These are phyloP conservation scores for Raddia guianensis DNA, from an alignment of 176 grass and related monocot species.

Conservation along the genomic window DNA sequence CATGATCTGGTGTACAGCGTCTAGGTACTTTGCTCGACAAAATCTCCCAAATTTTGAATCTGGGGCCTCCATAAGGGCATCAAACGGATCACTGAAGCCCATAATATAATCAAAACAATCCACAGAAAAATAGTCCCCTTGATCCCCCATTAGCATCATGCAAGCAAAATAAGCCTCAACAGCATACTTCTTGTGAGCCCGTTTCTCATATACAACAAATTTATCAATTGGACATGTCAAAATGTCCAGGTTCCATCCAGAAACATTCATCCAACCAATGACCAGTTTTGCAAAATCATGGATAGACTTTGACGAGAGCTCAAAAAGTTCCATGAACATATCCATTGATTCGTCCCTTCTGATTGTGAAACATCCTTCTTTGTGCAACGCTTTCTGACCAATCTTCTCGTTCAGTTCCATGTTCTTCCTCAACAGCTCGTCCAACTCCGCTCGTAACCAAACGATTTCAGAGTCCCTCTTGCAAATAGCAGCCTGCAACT, in stretches of 20 bases:
- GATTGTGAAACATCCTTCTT: slow-evolving; percentile 23
- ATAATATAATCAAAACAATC: slow-evolving; percentile 60
- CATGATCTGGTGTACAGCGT: slow-evolving; percentile 57
- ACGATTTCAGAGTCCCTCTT: slow-evolving; percentile 69
- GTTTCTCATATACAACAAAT: slow-evolving; percentile 54
- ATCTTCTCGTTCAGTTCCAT: slow-evolving; percentile 49
- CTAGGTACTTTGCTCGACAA: slow-evolving; percentile 67
- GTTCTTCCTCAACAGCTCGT: slow-evolving; percentile 53
- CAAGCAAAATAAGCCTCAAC: slow-evolving; percentile 68
- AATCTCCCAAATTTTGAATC: slow-evolving; percentile 75
- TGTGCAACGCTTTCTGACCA: background rate
- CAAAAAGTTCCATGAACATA: slow-evolving; percentile 48
- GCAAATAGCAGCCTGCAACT: slow-evolving; percentile 62
- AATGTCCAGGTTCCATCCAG: slow-evolving; percentile 54
- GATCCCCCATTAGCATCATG: slow-evolving; percentile 54
- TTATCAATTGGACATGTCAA: slow-evolving; percentile 37
- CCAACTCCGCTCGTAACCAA: slow-evolving; percentile 51
- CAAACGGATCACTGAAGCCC: slow-evolving; percentile 62
- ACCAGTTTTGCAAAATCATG: slow-evolving; percentile 77
- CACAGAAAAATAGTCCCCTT: slow-evolving; percentile 31
- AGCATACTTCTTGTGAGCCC: slow-evolving; percentile 64
- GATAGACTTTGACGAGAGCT: slow-evolving; percentile 51
- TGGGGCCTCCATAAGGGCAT: slow-evolving; percentile 61
- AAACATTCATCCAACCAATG: slow-evolving; percentile 58
- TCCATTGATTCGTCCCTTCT: slow-evolving; percentile 41